Evolutionary conservation across 2,329 filamentous ascomycete species (phyloP).

Genomic region (Thelonectria blattea): DNA sequence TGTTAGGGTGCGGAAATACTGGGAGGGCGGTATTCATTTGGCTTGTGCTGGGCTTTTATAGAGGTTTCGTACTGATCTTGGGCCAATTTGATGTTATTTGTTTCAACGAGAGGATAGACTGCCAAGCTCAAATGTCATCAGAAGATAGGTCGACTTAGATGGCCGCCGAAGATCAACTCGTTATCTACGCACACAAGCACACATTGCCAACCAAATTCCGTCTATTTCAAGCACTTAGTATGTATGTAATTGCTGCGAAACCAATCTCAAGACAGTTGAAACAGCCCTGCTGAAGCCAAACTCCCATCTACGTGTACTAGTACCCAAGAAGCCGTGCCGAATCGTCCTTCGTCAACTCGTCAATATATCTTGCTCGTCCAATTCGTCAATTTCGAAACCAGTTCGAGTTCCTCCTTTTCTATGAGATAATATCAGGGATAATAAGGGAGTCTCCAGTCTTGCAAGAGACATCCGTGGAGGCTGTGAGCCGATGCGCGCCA

Average conservation of each 20-base stretch:
- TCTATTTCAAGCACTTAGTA: neutral
- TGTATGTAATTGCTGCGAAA: neutral
- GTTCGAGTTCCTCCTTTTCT: neutral
- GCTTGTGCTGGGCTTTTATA: constrained; percentile 26
- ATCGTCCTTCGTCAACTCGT: too few species aligned
- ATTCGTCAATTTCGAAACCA: neutral
- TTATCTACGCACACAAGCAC: too few species aligned
- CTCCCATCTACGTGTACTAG: neutral
- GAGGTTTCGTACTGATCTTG: constrained; percentile 27
- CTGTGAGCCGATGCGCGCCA: too few species aligned
- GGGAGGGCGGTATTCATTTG: constrained; percentile 19
- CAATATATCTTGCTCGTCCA: too few species aligned
- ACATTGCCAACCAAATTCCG: too few species aligned
- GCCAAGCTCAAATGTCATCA: neutral
- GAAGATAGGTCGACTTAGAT: too few species aligned
- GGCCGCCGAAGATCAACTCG: too few species aligned
- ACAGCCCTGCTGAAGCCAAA: neutral
- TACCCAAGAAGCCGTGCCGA: neutral
- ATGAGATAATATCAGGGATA: neutral
- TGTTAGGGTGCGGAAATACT: constrained; percentile 24
- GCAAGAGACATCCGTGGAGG: too few species aligned
- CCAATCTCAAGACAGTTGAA: too few species aligned
- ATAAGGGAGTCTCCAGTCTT: neutral
- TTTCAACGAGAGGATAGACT: neutral
- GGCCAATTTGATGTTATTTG: constrained; percentile 21